phyloP scores from a whole-genome alignment of 2,329 filamentous ascomycete genomes.

The Aspergillus sp. region DNA sequence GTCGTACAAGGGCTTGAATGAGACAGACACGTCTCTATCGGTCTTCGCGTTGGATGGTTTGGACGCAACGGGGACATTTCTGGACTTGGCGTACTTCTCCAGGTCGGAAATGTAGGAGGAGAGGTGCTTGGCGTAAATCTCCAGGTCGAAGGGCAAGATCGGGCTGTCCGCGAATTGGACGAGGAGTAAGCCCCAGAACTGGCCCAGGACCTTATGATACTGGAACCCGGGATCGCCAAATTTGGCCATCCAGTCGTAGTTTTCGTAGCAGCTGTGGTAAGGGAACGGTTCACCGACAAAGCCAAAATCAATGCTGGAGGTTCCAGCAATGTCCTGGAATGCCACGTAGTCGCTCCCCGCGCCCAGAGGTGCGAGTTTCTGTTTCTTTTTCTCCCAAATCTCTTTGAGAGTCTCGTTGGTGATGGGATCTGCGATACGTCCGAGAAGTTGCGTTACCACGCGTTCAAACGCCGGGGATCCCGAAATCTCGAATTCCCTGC shows the following conservation, averaged over 20 bases:
- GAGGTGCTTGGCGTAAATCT: constrained; percentile 67
- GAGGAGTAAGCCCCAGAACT: constrained; percentile 77
- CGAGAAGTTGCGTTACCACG: constrained; percentile 68
- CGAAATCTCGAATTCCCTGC: constrained; percentile 69
- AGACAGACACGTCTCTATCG: constrained; percentile 36
- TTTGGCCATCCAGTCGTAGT: constrained; percentile 77
- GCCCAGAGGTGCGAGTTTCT: constrained; percentile 65
- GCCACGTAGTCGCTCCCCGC: constrained; percentile 80
- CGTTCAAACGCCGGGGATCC: constrained; percentile 78
- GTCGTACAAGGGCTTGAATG: constrained; percentile 59
- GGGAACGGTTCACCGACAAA: constrained; percentile 70
- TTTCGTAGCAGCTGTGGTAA: constrained; percentile 84
- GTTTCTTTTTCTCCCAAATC: constrained; percentile 65
- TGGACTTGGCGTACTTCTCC: constrained; percentile 60
- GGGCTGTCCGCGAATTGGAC: constrained; percentile 80
- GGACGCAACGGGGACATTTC: constrained; percentile 40
- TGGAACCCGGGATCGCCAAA: constrained; percentile 78
- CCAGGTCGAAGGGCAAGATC: constrained; percentile 77
- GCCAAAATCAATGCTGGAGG: constrained; percentile 78
- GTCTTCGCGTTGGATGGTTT: constrained; percentile 3
- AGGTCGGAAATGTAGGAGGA: constrained; percentile 65
- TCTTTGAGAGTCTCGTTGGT: constrained; percentile 69
- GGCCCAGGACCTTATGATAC: constrained; percentile 75
- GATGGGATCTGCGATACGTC: constrained; percentile 69
- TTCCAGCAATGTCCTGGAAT: constrained; percentile 89